Evolutionary conservation across 768 basidiomycete species (phyloP).

Genomic region (Kwoniella pini): DNA sequence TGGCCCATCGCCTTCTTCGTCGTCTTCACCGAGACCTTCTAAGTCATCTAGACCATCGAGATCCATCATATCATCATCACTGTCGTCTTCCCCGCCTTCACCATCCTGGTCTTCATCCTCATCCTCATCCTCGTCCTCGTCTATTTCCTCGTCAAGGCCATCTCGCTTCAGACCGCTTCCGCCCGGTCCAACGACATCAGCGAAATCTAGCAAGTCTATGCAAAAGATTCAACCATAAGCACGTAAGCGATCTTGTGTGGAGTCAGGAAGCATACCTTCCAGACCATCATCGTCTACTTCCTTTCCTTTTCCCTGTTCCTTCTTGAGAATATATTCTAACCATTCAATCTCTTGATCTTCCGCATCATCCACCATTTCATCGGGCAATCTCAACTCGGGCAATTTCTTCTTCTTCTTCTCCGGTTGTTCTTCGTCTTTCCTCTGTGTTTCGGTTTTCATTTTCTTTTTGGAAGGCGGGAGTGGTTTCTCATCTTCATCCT

Average conservation of each 20-base stretch:
- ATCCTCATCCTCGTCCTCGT: constrained; percentile 38
- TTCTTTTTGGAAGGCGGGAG: not conserved
- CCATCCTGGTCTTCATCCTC: constrained; percentile 44
- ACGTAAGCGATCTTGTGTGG: too few relatives aligned
- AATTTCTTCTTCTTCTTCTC: constrained; percentile 39
- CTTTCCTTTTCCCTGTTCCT: constrained; percentile 56
- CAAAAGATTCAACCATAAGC: too few relatives aligned
- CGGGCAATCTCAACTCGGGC: constrained; percentile 32
- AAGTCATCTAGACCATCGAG: constrained; percentile 29
- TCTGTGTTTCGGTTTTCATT: not conserved
- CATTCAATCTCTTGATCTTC: constrained; percentile 86
- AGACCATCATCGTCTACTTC: constrained; percentile 71
- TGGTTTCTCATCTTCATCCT: constrained; percentile 6
- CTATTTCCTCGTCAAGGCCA: constrained; percentile 31
- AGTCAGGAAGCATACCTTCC: constrained; percentile 74
- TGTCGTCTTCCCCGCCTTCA: constrained; percentile 57
- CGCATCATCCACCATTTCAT: constrained; percentile 49
- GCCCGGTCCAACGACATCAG: constrained; percentile 48
- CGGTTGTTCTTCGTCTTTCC: not conserved
- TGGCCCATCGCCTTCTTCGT: constrained; percentile 21
- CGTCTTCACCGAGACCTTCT: constrained; percentile 21
- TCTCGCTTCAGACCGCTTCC: constrained; percentile 27
- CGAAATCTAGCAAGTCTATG: constrained; percentile 46
- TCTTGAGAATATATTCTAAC: constrained; percentile 70
- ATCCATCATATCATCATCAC: constrained; percentile 35